Conservation (phyloP, 345 rosid species). For the Populus deltoides region DNA sequence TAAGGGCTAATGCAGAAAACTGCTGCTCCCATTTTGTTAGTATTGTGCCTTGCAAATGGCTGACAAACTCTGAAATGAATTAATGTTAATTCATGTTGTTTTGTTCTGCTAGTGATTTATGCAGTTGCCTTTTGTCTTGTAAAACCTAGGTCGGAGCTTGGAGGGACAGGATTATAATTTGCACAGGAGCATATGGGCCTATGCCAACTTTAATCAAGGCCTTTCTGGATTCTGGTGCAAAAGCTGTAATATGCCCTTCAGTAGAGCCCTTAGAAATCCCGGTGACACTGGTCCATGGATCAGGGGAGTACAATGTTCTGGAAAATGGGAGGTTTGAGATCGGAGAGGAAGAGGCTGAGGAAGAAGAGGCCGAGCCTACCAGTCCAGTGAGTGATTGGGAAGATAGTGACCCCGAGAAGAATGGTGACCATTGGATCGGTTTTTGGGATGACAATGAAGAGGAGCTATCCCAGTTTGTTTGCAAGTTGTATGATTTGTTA, state of each 20-base stretch:
- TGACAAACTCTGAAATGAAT: not conserved
- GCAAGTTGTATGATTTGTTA: conserved; percentile 60
- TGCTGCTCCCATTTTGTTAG: not conserved
- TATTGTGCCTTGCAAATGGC: not conserved
- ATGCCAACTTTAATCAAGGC: conserved; percentile 55
- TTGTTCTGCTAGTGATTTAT: not conserved
- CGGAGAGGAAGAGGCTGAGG: conserved; percentile 74
- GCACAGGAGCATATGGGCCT: conserved; percentile 82
- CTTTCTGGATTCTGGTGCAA: conserved; percentile 84
- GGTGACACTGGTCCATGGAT: conserved; percentile 42
- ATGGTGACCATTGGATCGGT: conserved; percentile 27
- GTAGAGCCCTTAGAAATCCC: conserved; percentile 64
- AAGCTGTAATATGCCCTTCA: conserved; percentile 74
- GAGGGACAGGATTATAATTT: conserved; percentile 91
- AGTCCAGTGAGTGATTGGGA: conserved; percentile 94
- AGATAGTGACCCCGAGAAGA: conserved; percentile 73
- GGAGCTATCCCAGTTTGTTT: conserved; percentile 65
- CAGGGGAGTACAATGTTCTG: conserved; percentile 41
- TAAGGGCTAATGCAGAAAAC: not conserved
- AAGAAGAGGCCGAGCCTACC: conserved; percentile 57
- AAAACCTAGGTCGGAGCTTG: conserved; percentile 81
- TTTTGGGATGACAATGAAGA: conserved; percentile 81
- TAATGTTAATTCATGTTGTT: not conserved
- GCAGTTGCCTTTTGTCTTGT: conserved; percentile 4
- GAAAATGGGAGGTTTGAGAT: conserved; percentile 89